These are phyloP conservation scores for Agaricus sinodeliciosus DNA, from an alignment of 768 basidiomycete genomes.

Conservation along the genomic window DNA sequence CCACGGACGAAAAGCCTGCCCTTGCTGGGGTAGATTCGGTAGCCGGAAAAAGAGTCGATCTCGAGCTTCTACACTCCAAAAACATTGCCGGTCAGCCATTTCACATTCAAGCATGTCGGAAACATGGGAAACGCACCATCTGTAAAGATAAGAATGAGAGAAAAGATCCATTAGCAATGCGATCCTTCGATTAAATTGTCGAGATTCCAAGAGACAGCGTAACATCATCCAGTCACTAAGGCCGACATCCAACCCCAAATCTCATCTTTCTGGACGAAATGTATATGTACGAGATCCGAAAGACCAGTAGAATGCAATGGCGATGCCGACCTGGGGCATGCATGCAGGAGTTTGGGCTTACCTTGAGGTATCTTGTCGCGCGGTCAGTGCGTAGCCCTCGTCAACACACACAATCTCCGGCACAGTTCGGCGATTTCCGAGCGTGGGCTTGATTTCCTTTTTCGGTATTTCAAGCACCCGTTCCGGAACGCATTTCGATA, in stretches of 20 bases:
- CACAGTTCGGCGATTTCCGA: slow-evolving; percentile 4
- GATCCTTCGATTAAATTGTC: background rate
- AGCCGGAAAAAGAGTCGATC: slow-evolving; percentile 96
- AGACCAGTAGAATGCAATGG: background rate
- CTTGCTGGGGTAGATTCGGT: slow-evolving; percentile 97
- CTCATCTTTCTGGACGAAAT: slow-evolving; percentile 11
- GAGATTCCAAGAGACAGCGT: background rate
- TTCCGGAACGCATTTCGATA: too few relatives aligned
- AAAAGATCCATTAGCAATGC: slow-evolving; percentile 13
- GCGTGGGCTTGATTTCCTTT: background rate
- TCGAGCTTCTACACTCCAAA: slow-evolving; percentile 78
- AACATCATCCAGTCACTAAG: slow-evolving; percentile 29
- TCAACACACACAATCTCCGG: slow-evolving; percentile 7
- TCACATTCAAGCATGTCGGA: background rate
- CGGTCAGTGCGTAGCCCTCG: slow-evolving; percentile 6
- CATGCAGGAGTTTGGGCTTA: slow-evolving; percentile 11
- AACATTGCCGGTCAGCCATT: slow-evolving; percentile 13
- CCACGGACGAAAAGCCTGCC: slow-evolving; percentile 94
- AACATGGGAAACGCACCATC: slow-evolving; percentile 32
- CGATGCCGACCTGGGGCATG: background rate
- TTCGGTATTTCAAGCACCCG: background rate
- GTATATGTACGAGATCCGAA: background rate
- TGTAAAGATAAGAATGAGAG: slow-evolving; percentile 15
- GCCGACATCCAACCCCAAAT: slow-evolving; percentile 36
- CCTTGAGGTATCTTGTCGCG: slow-evolving; percentile 15